Evolutionary conservation across 139 green algal genomes (phyloP).

Genomic region (Spirogloea muscicola): DNA sequence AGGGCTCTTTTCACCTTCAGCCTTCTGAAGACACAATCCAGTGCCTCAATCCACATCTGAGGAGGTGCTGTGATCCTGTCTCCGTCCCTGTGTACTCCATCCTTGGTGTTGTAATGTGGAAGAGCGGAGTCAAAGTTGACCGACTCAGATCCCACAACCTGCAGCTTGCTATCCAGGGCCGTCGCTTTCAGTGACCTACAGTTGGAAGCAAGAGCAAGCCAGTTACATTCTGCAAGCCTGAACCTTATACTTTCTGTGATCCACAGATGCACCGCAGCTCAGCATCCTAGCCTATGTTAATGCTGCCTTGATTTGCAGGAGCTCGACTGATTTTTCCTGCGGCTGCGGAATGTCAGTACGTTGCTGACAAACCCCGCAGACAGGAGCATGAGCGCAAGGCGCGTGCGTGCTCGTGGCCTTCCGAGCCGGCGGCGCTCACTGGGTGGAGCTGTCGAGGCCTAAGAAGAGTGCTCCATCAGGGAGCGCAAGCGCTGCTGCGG

Average conservation of each 20-base stretch:
- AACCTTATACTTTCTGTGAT: neutral
- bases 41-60: slow-evolving; percentile 31
- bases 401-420: neutral
- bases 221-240: neutral
- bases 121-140: slow-evolving; percentile 28
- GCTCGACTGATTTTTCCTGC: neutral
- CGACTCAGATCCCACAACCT: slow-evolving; percentile 2
- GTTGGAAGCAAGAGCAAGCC: neutral
- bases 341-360: no score
- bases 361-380: neutral
- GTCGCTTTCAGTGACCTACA: slow-evolving; percentile 38
- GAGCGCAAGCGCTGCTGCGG: no score
- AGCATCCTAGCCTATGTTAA: neutral
- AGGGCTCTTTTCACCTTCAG: no score
- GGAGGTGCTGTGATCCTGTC: slow-evolving; percentile 21
- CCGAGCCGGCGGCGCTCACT: no score
- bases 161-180: slow-evolving; percentile 20
- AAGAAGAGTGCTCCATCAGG: no score
- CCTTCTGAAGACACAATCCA: slow-evolving; percentile 15
- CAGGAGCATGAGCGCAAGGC: neutral
- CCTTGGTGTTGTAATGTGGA: slow-evolving; percentile 31
- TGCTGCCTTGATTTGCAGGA: no score
- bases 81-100: slow-evolving; percentile 17
- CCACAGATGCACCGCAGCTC: neutral
- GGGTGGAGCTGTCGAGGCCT: slow-evolving; percentile 12